Evolutionary conservation across 2,329 filamentous ascomycete genomes (phyloP), one percentile per base, ranked within the genome.

Genomic region (Diaporthe australafricana): DNA sequence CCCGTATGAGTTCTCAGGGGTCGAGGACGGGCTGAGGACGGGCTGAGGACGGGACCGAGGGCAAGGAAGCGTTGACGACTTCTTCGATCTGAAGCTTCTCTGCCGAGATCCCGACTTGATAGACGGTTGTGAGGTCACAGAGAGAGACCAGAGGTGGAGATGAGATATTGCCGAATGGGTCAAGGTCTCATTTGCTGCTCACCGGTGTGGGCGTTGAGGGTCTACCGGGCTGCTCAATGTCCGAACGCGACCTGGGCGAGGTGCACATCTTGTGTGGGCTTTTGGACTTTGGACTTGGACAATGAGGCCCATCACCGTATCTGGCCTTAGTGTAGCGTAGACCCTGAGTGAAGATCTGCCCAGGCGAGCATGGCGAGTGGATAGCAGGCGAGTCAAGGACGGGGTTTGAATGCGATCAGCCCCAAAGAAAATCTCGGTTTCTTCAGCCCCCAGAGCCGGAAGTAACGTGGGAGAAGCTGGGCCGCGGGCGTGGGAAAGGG

Each of bases 371-470:
- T 45, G 45, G 60, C 30, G 60, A 65, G 60, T 65, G 56, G 53
- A 69, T 52, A 30, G n/a, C 47, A 52, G 53, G 32, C 52, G 40
- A 68, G 66, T 57, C 52, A 56, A 60, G 42, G n/a, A 69, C 35
- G 42, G 60, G 60, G 53, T 56, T 50, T 52, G 45, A 50, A 57
- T 60, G 53, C 55, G 67, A 52, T 69, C 67, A 50, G 67, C 67
- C 67, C 45, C 67, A 60, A 40, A 60, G 55, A 60, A 69, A 50
- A 69, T 69, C 56, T 69, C 53, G 53, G 16, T 60, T 69, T 56
- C 22, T 60, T 40, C 55, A 60, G 60, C 30, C 50, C 32, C 67
- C 67, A 69, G 67, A 60, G 42, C 30, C 53, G 53, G 67, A 48
- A 42, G 53, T 69, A 69, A 69, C 67, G 67, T 57, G 53, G 53